These are phyloP conservation scores for Rhizomucor miehei DNA, from an alignment of 371 early-diverging fungal genomes.

Conservation along the genomic window DNA sequence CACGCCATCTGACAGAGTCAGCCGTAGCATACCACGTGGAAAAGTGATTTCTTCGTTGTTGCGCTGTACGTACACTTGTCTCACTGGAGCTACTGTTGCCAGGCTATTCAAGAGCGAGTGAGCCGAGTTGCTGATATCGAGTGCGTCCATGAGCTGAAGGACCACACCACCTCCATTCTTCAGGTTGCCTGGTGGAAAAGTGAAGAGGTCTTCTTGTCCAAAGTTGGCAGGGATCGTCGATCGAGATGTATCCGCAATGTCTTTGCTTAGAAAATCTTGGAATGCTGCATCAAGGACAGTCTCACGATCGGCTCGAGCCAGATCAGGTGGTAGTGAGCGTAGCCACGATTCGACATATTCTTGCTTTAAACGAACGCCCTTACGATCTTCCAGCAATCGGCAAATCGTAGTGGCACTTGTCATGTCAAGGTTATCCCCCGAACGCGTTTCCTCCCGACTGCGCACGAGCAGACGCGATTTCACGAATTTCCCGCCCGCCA, in stretches of 20 bases:
- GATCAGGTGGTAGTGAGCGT: conserved; percentile 2
- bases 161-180: conserved; percentile 24
- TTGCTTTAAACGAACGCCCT: conserved; percentile 18
- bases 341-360: conserved; percentile 23
- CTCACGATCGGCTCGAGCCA: conserved; percentile 9
- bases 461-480: no score
- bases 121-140: conserved; percentile 29
- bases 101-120: conserved; percentile 24
- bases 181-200: conserved; percentile 22
- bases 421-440: no score
- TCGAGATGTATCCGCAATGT: conserved; percentile 24
- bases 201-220: conserved; percentile 10
- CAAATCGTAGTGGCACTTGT: no score
- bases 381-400: conserved; percentile 17
- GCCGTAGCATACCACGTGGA: conserved; percentile 30
- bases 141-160: conserved; percentile 33
- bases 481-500: no score
- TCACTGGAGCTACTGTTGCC: conserved; percentile 20
- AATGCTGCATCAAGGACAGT: conserved; percentile 14
- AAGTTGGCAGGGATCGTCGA: conserved; percentile 22
- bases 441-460: no score
- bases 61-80: conserved; percentile 26
- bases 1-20: conserved; percentile 37
- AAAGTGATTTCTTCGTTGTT: conserved; percentile 18
- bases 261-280: conserved; percentile 20